phyloP scores from a whole-genome alignment of 768 basidiomycete genomes.

The Termitomyces sp. region DNA sequence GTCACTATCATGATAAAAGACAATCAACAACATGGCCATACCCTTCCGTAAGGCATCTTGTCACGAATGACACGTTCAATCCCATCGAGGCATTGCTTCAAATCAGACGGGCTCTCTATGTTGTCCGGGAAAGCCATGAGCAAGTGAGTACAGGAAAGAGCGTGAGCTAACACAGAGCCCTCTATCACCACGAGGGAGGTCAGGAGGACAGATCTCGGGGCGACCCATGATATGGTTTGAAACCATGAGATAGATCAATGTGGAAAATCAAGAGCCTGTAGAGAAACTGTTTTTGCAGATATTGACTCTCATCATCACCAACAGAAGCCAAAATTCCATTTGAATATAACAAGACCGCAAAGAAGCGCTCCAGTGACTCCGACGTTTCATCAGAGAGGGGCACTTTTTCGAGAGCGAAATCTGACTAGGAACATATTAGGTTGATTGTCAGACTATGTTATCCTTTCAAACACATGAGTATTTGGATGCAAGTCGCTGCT shows the following conservation, averaged over 20 bases:
- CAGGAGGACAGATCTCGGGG: not conserved
- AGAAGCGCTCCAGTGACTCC: not conserved
- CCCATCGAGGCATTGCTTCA: not conserved
- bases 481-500: not conserved
- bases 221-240: not conserved
- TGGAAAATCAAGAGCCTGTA: not conserved
- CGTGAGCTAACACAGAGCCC: not conserved
- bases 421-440: not conserved
- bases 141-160: not conserved
- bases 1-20: not conserved
- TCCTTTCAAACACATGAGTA: no score
- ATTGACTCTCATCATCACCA: not conserved
- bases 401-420: not conserved
- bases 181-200: not conserved
- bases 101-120: not conserved
- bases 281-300: not conserved
- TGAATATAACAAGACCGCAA: not conserved
- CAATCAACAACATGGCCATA: not conserved
- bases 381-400: not conserved
- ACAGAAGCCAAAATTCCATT: not conserved
- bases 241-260: not conserved
- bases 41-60: constrained; percentile 10
- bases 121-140: constrained; percentile 1
- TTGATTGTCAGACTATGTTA: not conserved
- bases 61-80: not conserved